Evolutionary conservation across 192 early-diverging fungal genomes (phyloP), one percentile per base, ranked within the genome.

Genomic region (Backusella tarrabulga): DNA sequence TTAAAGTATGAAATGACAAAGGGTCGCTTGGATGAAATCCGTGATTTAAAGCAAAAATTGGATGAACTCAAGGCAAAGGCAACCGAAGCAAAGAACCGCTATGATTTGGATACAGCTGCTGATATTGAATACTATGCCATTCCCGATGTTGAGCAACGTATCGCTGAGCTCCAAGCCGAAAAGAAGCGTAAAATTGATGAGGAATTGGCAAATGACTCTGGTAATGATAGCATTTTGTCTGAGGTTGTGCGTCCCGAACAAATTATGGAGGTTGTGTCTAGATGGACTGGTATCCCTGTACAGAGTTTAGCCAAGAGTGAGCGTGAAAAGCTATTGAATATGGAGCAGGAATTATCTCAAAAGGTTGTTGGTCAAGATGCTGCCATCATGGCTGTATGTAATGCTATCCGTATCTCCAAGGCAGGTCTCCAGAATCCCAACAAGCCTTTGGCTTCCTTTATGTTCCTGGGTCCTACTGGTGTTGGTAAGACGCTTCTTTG

Each of bases 281-380:
- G 95, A 4, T 98, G 96, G 97, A 99, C 98, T 7, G 97, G 97
- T 19, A 99, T 99, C 63, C 98, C 98, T 0, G 95, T 98, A 34
- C 90, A 93, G 79, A 84, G 91, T 19, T 88, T 99, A 73, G 93
- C 89, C 75, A 95, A 95, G 83, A 90, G 91, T 36, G 93, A 98
- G 82, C 88, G 92, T 7, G 95, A 97, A 29, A 92, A 95, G 36
- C 83, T 99, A 42, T 85, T 99, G 68, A 75, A 90, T 21, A 85
- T 99, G 50, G 89, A 85, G 3, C 86, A 90, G n/a, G 83, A 88
- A n/a, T 85, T 99, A 35, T 88, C 91, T 70, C 87, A 95, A 80
- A 88, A 93, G 11, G 97, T 99, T 1, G 91, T 94, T 46, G 93
- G 93, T n/a, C 93, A 95, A 79, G 83, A 89, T 67, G 81, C 88